Base-by-base conservation (phyloP, 352 stramenopile genomes). In the Globisporangium paroecandrum region DNA sequence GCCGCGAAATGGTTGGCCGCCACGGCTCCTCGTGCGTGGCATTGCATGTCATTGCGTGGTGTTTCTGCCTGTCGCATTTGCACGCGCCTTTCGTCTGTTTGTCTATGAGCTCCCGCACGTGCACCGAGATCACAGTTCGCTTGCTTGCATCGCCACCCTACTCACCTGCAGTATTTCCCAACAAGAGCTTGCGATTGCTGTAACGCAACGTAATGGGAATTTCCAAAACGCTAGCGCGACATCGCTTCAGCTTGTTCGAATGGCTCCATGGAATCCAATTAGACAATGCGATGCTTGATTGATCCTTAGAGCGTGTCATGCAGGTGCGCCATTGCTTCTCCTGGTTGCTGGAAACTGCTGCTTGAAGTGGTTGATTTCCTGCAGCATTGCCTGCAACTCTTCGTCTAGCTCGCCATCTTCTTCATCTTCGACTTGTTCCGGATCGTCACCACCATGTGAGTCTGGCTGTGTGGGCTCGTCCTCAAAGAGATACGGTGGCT, bases 341-440 rank as follows among this genome's bases (percentile, higher is more conserved):
- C 15, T 32, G 27, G 41, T 20, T 18, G n/a, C 8, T 41, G 62
- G 57, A 32, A 78, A 71, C 53, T 71, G 65, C 47, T 51, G 43
- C 57, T 76, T 73, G 66, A 66, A 71, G 32, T 66, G 64, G 57
- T 58, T 64, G 68, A 77, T 78, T 65, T 79, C 72, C 6, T 58
- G 27, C 34, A 75, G 54, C 75, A 77, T 78, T 41, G 59, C 51
- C 38, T 73, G 51, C 36, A 78, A 51, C 65, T 79, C 75, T 18
- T 55, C 62, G 58, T 78, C 72, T 27, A 15, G 9, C 13, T 15
- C 36, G 2, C 36, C 36, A 15, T 41, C 36, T 41, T 56, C 64
- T 20, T 62, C 53, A 3, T 58, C 47, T n/a, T 63, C 65, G 5
- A 66, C 68, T 12, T 41, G 4, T 6, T 59, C 15, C 18, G 1